Percentiles rank a stretch among this genome's conserved stretches.
These are phyloP conservation scores for Fusarium haematococcum DNA, from an alignment of 2,329 filamentous ascomycete genomes.

Conservation along the genomic window DNA sequence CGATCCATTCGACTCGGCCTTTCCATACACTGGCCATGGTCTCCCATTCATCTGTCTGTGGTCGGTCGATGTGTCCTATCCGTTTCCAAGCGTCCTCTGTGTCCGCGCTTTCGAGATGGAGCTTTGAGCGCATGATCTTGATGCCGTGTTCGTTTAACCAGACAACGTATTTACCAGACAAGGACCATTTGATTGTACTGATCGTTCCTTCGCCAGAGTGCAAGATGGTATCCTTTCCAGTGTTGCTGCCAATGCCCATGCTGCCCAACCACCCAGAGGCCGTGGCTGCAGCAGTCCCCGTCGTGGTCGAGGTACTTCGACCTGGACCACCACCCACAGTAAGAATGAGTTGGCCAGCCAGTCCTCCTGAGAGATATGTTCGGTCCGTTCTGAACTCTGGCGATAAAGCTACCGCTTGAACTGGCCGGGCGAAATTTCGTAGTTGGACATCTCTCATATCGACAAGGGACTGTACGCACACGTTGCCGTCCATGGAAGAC, in stretches of 20 bases:
- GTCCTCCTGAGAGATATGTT: conserved; percentile 89
- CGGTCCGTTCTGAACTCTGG: conserved; percentile 93
- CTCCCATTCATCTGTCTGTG: conserved; percentile 89
- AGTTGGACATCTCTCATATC: conserved; percentile 91
- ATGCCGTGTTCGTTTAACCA: conserved; percentile 98
- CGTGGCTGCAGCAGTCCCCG: conserved; percentile 82
- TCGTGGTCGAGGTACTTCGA: conserved; percentile 88
- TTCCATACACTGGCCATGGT: conserved; percentile 98
- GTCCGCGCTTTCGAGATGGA: conserved; percentile 81
- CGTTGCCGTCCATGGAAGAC: conserved; percentile 94
- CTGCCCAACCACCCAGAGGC: conserved; percentile 92
- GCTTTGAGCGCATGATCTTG: conserved; percentile 94
- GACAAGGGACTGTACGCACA: conserved; percentile 88
- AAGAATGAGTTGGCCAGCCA: conserved; percentile 87
- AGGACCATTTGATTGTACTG: conserved; percentile 92
- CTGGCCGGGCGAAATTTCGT: conserved; percentile 91
- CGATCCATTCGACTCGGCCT: conserved; percentile 91
- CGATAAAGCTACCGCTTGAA: conserved; percentile 93
- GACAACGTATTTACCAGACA: conserved; percentile 90
- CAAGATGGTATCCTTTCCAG: conserved; percentile 85
- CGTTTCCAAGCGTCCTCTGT: conserved; percentile 92
- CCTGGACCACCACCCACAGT: conserved; percentile 85
- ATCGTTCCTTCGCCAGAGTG: conserved; percentile 95
- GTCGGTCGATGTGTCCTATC: conserved; percentile 90
- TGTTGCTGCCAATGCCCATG: conserved; percentile 82